Evolutionary conservation across 2,329 filamentous ascomycete genomes (phyloP).

Genomic region (Aspergillus sp.): DNA sequence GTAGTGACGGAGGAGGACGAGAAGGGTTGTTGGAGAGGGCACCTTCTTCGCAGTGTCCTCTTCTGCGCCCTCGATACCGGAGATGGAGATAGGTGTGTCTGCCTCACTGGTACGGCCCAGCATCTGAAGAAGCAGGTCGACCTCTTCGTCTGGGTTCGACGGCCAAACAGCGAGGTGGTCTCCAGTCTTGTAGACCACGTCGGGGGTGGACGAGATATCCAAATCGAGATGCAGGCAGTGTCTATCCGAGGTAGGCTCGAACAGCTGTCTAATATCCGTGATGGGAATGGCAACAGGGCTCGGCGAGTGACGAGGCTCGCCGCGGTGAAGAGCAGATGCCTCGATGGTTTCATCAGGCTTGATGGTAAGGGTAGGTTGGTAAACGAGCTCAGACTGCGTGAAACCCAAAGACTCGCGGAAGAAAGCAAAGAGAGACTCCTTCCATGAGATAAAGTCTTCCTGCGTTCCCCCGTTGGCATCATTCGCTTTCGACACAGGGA

Average conservation of each 20-base stretch:
- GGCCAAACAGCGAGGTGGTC: slow-evolving; percentile 94
- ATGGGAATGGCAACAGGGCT: slow-evolving; percentile 76
- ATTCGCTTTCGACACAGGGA: slow-evolving; percentile 82
- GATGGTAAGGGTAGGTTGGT: slow-evolving; percentile 80
- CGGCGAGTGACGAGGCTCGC: slow-evolving; percentile 78
- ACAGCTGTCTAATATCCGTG: slow-evolving; percentile 74
- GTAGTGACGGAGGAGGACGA: slow-evolving; percentile 82
- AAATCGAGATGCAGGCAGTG: slow-evolving; percentile 92
- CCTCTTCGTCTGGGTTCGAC: slow-evolving; percentile 81
- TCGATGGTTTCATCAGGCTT: slow-evolving; percentile 68
- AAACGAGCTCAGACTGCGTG: slow-evolving; percentile 84
- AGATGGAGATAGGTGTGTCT: slow-evolving; percentile 55
- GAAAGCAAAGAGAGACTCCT: slow-evolving; percentile 87
- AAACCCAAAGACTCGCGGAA: slow-evolving; percentile 74
- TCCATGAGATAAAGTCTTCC: slow-evolving; percentile 94
- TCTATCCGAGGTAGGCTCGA: slow-evolving; percentile 69
- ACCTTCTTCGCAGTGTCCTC: slow-evolving; percentile 77
- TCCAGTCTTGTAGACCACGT: slow-evolving; percentile 86
- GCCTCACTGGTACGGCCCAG: slow-evolving; percentile 56
- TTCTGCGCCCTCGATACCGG: slow-evolving; percentile 6
- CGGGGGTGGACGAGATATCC: slow-evolving; percentile 72
- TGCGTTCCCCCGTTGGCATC: slow-evolving; percentile 94
- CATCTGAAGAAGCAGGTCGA: slow-evolving; percentile 75
- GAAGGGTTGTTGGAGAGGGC: slow-evolving; percentile 85
- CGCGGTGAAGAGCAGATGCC: slow-evolving; percentile 78